Base-by-base conservation (phyloP, 257 asterid species). In the Ballota nigra region DNA sequence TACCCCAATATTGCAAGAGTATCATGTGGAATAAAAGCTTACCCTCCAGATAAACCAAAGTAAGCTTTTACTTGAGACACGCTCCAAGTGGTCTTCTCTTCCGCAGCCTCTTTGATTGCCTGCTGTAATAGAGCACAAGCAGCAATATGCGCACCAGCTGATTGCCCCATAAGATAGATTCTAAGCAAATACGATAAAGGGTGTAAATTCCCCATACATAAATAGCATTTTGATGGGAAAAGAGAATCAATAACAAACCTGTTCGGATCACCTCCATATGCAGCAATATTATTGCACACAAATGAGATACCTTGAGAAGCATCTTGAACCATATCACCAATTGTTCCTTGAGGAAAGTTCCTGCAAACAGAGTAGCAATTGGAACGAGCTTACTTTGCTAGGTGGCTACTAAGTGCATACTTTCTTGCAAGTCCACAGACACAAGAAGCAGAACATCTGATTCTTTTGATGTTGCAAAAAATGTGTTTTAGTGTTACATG, bases 1-100 rank as follows among this genome's bases (percentile, higher is more conserved):
- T 8, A 3, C 8, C 63, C 47, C 28, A 73, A 16, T 11, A 18
- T 8, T 26, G 43, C 60, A 3, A 33, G 60, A 52, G 29, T 58
- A 36, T 43, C 33, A 29, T 38, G 8, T 24, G 68, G 63, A 53
- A 63, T 56, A 66, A 57, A 28, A 69, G 70, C 89, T 80, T 63
- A 94, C 99, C 97, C 98, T 63, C 99, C 99, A 40, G 99, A 94
- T 75, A 94, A 85, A 75, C 99, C 99, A 67, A 89, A 91, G 83
- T 94, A 94, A 45, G 95, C 83, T 71, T 89, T 89, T 67, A 94
- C 75, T 68, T 91, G 99, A 62, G 98, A 91, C 56, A 84, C 95
- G 38, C 95, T 89, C 99, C 99, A 94, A 41, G 93, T 75, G 19
- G 73, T 80, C 61, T 78, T 81, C 51, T 80, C 90, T 45, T 94